phyloP scores from a whole-genome alignment of 192 early-diverging fungal genomes.

The Chytriomyces sp. region DNA sequence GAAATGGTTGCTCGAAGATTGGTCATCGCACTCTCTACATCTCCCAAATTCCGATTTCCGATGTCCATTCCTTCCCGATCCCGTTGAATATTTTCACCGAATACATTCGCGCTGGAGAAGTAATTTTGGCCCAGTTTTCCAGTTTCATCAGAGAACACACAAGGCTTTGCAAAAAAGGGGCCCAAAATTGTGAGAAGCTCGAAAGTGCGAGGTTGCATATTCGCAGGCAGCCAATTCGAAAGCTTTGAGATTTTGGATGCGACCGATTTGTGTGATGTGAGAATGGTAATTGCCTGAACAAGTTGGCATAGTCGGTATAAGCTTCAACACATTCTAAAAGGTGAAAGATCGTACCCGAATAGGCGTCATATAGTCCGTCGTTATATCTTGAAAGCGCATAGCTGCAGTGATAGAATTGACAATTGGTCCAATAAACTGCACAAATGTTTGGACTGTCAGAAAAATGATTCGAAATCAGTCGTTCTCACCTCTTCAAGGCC shows the following conservation, averaged over 20 bases:
- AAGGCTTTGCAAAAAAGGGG: constrained; percentile 64
- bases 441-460: neutral
- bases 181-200: constrained; percentile 76
- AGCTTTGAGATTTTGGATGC: constrained; percentile 53
- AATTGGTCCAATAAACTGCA: constrained; percentile 61
- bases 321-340: neutral
- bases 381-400: constrained; percentile 52
- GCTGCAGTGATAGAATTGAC: constrained; percentile 55
- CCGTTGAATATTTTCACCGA: constrained; percentile 27
- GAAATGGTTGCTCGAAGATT: constrained; percentile 42
- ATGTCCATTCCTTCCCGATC: constrained; percentile 43
- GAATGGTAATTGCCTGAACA: constrained; percentile 51
- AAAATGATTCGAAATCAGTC: neutral
- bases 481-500: constrained; percentile 60
- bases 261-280: constrained; percentile 63
- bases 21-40: constrained; percentile 48
- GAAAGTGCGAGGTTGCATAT: constrained; percentile 47
- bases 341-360: constrained; percentile 47
- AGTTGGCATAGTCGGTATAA: constrained; percentile 4
- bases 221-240: constrained; percentile 62
- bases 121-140: constrained; percentile 45
- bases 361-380: constrained; percentile 56
- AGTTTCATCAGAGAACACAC: constrained; percentile 50
- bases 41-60: constrained; percentile 54
- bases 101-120: constrained; percentile 50